Conservation (phyloP, 2,329 filamentous ascomycete species). For the Aspergillus uvarum region DNA sequence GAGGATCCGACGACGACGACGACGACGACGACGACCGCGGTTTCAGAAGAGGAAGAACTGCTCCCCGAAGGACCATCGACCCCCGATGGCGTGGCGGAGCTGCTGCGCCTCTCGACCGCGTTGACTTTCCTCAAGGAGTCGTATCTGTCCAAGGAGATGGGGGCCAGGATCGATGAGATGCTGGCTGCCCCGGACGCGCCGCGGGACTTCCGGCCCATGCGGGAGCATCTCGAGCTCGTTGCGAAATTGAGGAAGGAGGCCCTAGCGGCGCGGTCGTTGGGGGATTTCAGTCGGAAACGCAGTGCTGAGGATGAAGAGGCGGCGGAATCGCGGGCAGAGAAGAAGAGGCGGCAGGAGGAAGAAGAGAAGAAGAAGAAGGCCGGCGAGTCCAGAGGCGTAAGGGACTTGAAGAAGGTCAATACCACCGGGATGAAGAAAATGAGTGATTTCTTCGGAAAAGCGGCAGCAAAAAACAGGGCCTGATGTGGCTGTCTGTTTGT, state of each 20-base stretch:
- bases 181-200: conserved; percentile 42
- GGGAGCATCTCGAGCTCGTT: conserved; percentile 67
- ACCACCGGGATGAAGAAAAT: conserved; percentile 95
- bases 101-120: conserved; percentile 52
- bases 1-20: too few species aligned
- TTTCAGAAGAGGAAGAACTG: conserved; percentile 28
- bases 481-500: conserved; percentile 11
- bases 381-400: conserved; percentile 70
- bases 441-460: conserved; percentile 86
- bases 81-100: conserved; percentile 39
- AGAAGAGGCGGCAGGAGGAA: conserved; percentile 82
- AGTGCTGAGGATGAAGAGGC: conserved; percentile 44
- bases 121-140: conserved; percentile 52
- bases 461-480: conserved; percentile 36
- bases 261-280: conserved; percentile 61
- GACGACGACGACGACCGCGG: conserved; percentile 16
- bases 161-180: conserved; percentile 38
- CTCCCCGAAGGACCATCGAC: conserved; percentile 27
- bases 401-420: conserved; percentile 84
- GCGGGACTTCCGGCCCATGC: conserved; percentile 69
- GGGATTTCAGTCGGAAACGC: conserved; percentile 47
- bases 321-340: conserved; percentile 62
- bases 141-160: conserved; percentile 46
- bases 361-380: conserved; percentile 83
- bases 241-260: conserved; percentile 70